These are phyloP conservation scores for Albophoma yamanashiensis DNA, from an alignment of 2,329 filamentous ascomycete genomes.

Conservation along the genomic window DNA sequence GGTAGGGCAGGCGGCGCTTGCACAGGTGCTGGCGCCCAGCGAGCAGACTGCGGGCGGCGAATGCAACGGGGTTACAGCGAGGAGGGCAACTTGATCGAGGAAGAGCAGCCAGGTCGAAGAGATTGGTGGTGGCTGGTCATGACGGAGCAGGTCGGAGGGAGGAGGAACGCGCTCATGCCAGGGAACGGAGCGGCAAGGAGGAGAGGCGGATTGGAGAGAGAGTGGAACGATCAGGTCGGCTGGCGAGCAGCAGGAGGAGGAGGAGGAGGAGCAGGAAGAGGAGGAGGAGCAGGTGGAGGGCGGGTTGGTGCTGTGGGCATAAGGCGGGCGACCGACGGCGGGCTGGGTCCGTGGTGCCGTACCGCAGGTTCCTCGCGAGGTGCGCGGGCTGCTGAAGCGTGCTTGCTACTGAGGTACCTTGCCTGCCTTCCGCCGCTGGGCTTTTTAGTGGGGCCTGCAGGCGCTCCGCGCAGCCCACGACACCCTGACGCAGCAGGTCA, in stretches of 20 bases:
- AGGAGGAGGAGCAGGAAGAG: neutral
- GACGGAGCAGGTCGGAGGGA: constrained; percentile 5
- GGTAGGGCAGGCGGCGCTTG: constrained; percentile 10
- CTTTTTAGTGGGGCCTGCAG: neutral
- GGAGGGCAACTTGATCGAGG: constrained; percentile 2
- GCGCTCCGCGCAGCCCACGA: neutral
- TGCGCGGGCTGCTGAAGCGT: neutral
- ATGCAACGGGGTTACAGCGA: constrained; percentile 7
- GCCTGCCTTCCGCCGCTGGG: neutral
- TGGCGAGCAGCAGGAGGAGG: constrained; percentile 2
- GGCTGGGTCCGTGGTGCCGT: constrained; percentile 1
- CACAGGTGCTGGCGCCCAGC: constrained; percentile 6
- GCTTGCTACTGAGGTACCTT: neutral
- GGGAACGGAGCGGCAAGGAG: neutral
- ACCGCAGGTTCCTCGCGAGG: neutral
- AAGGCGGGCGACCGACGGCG: constrained; percentile 2
- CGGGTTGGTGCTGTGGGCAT: constrained; percentile 3
- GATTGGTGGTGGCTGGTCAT: constrained; percentile 6
- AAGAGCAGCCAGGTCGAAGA: constrained; percentile 1
- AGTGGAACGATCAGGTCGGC: neutral
- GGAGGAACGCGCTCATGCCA: constrained; percentile 5
- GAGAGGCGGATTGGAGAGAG: neutral
- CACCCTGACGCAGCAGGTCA: neutral
- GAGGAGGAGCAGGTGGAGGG: constrained; percentile 1
- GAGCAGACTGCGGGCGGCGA: neutral